Percentiles rank a stretch among this genome's conserved stretches.
Conservation (phyloP, 345 rosid species). For the Clausena lansium region DNA sequence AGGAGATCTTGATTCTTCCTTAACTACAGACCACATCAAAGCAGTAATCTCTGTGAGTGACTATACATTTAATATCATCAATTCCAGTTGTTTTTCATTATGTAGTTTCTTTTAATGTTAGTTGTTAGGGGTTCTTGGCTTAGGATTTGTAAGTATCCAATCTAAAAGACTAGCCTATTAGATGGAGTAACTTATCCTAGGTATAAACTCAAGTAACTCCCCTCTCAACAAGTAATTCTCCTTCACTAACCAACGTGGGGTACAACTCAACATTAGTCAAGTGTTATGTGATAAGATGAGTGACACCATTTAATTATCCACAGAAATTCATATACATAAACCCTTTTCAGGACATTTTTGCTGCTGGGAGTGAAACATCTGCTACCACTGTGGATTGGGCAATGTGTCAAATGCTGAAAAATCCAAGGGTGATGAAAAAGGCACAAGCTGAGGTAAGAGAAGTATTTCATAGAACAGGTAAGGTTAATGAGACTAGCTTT, state of each 20-base stretch:
- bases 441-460: conserved; percentile 29
- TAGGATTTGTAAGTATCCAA: no score
- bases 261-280: no score
- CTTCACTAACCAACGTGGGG: no score
- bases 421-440: conserved; percentile 18
- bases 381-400: conserved; percentile 29
- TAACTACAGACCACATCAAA: conserved; percentile 27
- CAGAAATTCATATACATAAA: neutral
- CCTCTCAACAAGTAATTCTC: no score
- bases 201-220: no score
- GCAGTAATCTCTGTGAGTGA: conserved; percentile 30
- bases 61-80: neutral
- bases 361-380: conserved; percentile 30
- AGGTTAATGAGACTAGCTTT: conserved; percentile 20
- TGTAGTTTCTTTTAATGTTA: no score
- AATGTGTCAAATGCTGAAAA: conserved; percentile 27
- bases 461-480: conserved; percentile 14
- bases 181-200: no score
- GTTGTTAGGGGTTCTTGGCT: no score
- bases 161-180: no score
- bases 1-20: neutral
- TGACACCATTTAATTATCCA: no score
- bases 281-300: no score
- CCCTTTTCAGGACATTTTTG: conserved; percentile 14
- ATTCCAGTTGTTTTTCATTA: no score